A percentile compares a stretch with the other conserved stretches of the same genome.
phyloP scores from a whole-genome alignment of 192 early-diverging fungal species.

The Allomyces javanicus region DNA sequence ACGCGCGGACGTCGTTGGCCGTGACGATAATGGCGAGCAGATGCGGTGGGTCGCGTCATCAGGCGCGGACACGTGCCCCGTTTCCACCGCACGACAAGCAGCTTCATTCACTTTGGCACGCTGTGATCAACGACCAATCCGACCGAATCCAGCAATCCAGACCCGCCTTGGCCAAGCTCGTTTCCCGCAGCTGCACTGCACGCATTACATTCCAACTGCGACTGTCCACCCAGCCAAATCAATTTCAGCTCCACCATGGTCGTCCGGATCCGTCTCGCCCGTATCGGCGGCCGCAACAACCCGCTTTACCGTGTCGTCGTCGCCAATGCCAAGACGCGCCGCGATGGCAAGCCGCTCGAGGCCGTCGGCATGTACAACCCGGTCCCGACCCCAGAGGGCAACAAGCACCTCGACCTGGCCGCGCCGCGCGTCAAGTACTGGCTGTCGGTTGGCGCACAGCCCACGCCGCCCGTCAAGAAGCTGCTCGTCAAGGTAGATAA shows the following conservation, averaged over 20 bases:
- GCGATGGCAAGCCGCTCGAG: conserved; percentile 80
- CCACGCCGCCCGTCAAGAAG: conserved; percentile 69
- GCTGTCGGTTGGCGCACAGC: conserved; percentile 92
- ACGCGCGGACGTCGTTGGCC: no score
- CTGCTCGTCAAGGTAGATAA: conserved; percentile 56
- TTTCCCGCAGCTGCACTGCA: no score
- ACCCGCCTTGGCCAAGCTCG: no score
- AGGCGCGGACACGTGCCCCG: no score
- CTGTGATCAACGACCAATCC: no score
- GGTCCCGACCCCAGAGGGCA: conserved; percentile 43
- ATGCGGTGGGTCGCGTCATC: no score
- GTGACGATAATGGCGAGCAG: no score
- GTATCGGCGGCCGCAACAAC: conserved; percentile 69
- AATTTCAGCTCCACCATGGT: conserved; percentile 23
- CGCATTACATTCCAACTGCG: no score
- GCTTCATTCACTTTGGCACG: no score
- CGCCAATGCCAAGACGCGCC: conserved; percentile 52
- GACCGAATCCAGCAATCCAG: no score
- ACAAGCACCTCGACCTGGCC: conserved; percentile 72
- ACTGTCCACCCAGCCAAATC: no score
- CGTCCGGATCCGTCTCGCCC: conserved; percentile 70
- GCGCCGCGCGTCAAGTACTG: conserved; percentile 87
- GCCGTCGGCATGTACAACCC: conserved; percentile 81
- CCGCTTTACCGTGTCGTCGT: conserved; percentile 92
- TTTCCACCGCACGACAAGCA: no score